Base-by-base conservation (phyloP, 306 rosid species). In the Begonia peltatifolia region DNA sequence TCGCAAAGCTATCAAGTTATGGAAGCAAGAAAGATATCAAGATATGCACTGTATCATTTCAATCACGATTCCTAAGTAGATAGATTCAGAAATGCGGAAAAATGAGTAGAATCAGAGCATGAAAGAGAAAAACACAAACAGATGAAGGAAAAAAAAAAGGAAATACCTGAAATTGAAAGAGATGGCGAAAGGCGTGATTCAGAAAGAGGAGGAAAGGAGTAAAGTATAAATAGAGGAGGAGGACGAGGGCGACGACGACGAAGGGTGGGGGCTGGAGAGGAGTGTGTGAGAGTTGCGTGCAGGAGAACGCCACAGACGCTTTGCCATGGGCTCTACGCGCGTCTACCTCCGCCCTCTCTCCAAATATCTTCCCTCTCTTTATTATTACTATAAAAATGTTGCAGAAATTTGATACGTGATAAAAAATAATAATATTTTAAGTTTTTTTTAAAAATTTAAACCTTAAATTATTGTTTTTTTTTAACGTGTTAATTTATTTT, bases 201-300 rank as follows among this genome's bases (percentile, higher is more conserved):
- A 52, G 55, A 52, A 18, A 17, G 5, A 11, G 18, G 57, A 46
- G 46, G 25, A 38, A 23, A n/a, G 13, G 9, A 0, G 36, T 46
- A 9, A 47, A 20, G 58, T 3, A 54, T 23, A 47, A 6, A 64
- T 35, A 67, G 41, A 30, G 51, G 16, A 0, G 12, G 47, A 0
- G 25, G 52, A 12, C 17, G 63, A 44, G 22, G 38, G 38, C 38
- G 38, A 30, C 9, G 38, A 30, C 38, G 38, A 30, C 38, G 38
- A 30, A 4, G 38, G 38, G 38, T 30, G 38, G 38, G 38, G 38
- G 38, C 38, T 6, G 17, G 50, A 43, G 52, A 46, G 66, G 55
- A 59, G 77, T 75, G 80, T 71, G 95, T 68, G 87, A 79, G 55
- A n/a, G 67, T 76, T 74, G 97, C 95, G 94, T 89, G 97, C 14